Base-by-base conservation (phyloP, 495 filamentous ascomycete species). In the Pseudotulostoma volvatum region DNA sequence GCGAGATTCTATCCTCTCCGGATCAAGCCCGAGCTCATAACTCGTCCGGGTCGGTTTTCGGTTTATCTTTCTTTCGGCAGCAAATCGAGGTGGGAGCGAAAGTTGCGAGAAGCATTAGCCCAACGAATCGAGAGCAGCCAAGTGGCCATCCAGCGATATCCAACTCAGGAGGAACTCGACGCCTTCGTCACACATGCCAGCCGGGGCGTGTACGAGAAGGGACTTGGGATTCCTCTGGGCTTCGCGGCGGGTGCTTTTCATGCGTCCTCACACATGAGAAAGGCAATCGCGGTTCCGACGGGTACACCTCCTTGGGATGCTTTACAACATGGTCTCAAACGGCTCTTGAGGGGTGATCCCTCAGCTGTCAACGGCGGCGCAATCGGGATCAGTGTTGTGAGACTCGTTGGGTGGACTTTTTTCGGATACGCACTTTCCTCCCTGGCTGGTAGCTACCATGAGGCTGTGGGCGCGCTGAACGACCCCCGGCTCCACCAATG, bases 151-250 rank as follows among this genome's bases (percentile, higher is more conserved):
- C 45, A 47, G 5, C 56, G 60, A 9, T n/a, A 33, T 4, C 47
- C 49, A 1, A 59, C 51, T 3, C 60, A 64, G 37, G 48, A 50
- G 4, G 60, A 64, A 34, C 9, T 62, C n/a, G 59, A 64, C 44
- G 52, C 49, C 9, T 43, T 56, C 15, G 45, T 50, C n/a, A 39
- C 39, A 15, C 43, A 43, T 31, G 19, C 25, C 31, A 51, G 52
- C 3, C 39, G 39, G 1, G 15, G 13, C 9, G 14, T 56, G 2
- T 57, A 57, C 41, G 31, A 50, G 16, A 16, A 25, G 3, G 38
- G 46, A 11, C 30, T 44, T 2, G 53, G 52, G 0, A 9, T 49
- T 0, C 54, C 54, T 8, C 3, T 51, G 1, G 41, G 40, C 9
- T 17, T 38, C 11, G 9, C 23, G 44, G 4, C 36, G 1, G 34